phyloP scores from a whole-genome alignment of 352 stramenopile species.

The Phytophthora hibernalis region DNA sequence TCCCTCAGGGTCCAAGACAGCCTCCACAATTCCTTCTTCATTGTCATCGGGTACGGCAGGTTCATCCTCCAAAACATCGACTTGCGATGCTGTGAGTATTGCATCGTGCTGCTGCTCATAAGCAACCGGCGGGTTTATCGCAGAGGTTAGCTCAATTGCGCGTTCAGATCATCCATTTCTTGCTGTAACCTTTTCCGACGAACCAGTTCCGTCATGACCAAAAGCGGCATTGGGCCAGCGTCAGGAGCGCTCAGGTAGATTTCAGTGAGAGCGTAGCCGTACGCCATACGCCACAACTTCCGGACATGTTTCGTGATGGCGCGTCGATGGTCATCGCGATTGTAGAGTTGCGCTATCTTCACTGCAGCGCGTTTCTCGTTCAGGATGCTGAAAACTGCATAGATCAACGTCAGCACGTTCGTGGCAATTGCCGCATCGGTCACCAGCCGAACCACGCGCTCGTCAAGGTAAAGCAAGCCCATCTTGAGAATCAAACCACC shows the following conservation, averaged over 20 bases:
- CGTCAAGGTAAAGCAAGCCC: slow-evolving; percentile 53
- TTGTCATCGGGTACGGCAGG: not conserved
- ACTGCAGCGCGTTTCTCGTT: slow-evolving; percentile 43
- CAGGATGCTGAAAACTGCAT: slow-evolving; percentile 61
- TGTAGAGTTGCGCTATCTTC: slow-evolving; percentile 46
- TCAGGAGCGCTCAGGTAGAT: slow-evolving; percentile 57
- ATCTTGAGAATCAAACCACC: slow-evolving; percentile 77
- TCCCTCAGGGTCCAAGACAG: not conserved
- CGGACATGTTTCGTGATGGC: slow-evolving; percentile 52
- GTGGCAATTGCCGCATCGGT: slow-evolving; percentile 59
- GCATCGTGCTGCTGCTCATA: slow-evolving; percentile 1
- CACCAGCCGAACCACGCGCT: slow-evolving; percentile 54
- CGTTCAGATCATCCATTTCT: slow-evolving; percentile 45
- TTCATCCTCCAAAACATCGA: slow-evolving; percentile 30
- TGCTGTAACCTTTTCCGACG: slow-evolving; percentile 47
- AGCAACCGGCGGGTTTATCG: slow-evolving; percentile 5
- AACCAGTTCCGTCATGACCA: slow-evolving; percentile 68
- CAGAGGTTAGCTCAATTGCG: slow-evolving; percentile 51
- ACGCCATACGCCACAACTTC: slow-evolving; percentile 68
- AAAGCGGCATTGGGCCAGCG: slow-evolving; percentile 57
- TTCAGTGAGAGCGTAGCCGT: slow-evolving; percentile 62
- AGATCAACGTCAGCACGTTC: slow-evolving; percentile 60
- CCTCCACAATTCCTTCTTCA: not conserved
- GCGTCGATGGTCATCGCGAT: slow-evolving; percentile 53
- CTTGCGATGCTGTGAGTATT: slow-evolving; percentile 21